Conservation (phyloP, 1,284 basidiomycete species). For the Leccinum colubrinum region DNA sequence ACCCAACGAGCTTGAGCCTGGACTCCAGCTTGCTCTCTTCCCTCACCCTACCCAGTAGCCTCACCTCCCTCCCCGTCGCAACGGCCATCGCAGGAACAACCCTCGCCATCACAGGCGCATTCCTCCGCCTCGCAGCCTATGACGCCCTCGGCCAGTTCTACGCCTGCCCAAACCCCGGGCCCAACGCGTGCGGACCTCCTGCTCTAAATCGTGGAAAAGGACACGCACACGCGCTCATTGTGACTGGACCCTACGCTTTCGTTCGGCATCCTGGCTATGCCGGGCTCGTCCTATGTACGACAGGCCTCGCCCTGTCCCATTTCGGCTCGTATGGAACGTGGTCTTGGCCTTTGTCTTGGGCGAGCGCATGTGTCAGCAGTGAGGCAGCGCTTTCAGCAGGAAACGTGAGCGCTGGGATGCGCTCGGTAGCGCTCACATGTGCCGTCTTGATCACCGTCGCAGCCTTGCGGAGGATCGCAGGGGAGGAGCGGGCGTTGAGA, state of each 20-base stretch:
- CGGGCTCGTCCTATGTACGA: slow-evolving; percentile 16
- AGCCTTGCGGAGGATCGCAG: slow-evolving; percentile 9
- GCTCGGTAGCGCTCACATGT: slow-evolving; percentile 9
- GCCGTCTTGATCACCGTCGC: slow-evolving; percentile 8
- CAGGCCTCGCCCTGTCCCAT: slow-evolving; percentile 13
- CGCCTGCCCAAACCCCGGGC: slow-evolving; percentile 17
- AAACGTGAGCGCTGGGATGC: slow-evolving; percentile 1
- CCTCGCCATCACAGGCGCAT: slow-evolving; percentile 17
- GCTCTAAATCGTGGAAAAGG: background rate
- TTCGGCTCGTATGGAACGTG: background rate
- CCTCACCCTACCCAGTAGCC: background rate
- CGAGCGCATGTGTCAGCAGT: background rate
- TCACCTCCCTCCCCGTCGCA: background rate
- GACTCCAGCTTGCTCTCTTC: background rate
- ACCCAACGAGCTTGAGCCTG: background rate
- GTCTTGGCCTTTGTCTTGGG: background rate
- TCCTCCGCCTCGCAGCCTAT: slow-evolving; percentile 22
- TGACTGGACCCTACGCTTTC: slow-evolving; percentile 25
- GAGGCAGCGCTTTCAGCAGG: background rate
- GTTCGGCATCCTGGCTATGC: slow-evolving; percentile 34
- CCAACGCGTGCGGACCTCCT: slow-evolving; percentile 4
- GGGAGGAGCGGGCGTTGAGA: slow-evolving; percentile 14
- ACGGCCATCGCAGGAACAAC: slow-evolving; percentile 11
- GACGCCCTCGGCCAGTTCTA: slow-evolving; percentile 26
- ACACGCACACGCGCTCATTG: slow-evolving; percentile 29